Conservation (phyloP, 495 filamentous ascomycete genomes). For the Acidiella bohemica region DNA sequence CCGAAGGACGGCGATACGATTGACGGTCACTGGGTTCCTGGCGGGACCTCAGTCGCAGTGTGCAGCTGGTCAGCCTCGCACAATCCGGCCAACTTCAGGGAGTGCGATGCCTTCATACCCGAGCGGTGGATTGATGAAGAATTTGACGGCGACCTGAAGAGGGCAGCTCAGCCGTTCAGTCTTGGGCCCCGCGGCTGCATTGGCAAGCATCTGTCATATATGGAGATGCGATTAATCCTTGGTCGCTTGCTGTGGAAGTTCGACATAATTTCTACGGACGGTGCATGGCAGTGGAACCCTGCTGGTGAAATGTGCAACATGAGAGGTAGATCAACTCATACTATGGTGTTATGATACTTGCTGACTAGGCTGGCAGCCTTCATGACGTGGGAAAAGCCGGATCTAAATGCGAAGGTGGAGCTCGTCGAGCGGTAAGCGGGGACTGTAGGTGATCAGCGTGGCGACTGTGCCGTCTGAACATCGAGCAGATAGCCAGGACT, state of each 20-base stretch:
- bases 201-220: conserved; percentile 21
- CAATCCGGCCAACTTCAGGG: conserved; percentile 20
- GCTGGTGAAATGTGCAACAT: conserved; percentile 16
- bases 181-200: conserved; percentile 25
- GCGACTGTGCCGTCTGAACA: no score
- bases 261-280: conserved; percentile 14
- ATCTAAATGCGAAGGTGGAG: conserved; percentile 11
- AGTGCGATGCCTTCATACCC: conserved; percentile 24
- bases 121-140: conserved; percentile 22
- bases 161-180: conserved; percentile 23
- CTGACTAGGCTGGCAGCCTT: conserved; percentile 6
- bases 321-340: background rate
- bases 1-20: conserved; percentile 32
- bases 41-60: conserved; percentile 17
- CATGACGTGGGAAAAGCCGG: conserved; percentile 18
- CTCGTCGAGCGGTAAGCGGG: conserved; percentile 1
- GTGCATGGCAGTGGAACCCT: conserved; percentile 16
- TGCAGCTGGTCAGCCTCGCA: conserved; percentile 11
- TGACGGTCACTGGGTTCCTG: conserved; percentile 29
- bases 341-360: background rate
- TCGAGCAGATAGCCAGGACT: no score
- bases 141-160: conserved; percentile 20
- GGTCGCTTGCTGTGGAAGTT: conserved; percentile 25
- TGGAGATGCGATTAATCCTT: conserved; percentile 24
- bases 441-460: background rate